Evolutionary conservation across 2,329 filamentous ascomycete genomes (phyloP).

Genomic region (Talaromyces sp.): DNA sequence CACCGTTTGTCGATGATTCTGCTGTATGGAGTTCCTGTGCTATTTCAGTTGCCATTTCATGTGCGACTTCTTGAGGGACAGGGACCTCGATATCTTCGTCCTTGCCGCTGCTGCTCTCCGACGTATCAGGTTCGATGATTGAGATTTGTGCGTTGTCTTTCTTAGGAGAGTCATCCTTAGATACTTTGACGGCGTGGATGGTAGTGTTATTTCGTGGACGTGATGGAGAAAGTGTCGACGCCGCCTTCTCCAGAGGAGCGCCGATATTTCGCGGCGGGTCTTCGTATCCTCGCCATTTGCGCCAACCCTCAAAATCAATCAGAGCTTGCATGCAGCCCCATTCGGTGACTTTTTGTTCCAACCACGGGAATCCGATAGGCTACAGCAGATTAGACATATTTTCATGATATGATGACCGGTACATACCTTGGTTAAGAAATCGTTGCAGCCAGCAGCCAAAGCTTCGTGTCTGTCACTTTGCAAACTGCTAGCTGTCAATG

Average conservation of each 20-base stretch:
- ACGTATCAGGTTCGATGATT: slow-evolving; percentile 26
- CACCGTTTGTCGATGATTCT: background rate
- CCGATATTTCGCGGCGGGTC: slow-evolving; percentile 21
- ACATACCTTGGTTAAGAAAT: slow-evolving; percentile 91
- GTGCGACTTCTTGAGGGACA: background rate
- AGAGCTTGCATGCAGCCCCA: slow-evolving; percentile 99
- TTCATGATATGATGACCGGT: background rate
- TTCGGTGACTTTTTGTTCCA: slow-evolving; percentile 96
- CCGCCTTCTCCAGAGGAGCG: background rate
- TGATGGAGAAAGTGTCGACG: background rate
- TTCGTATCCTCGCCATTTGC: slow-evolving; percentile 87
- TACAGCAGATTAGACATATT: slow-evolving; percentile 37
- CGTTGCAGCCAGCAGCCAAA: slow-evolving; percentile 91
- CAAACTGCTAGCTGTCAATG: slow-evolving; percentile 86
- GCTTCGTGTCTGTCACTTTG: slow-evolving; percentile 96
- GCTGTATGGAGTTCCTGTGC: background rate
- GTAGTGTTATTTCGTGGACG: background rate
- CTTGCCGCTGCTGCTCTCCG: slow-evolving; percentile 28
- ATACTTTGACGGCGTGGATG: slow-evolving; percentile 7
- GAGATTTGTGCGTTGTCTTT: slow-evolving; percentile 17
- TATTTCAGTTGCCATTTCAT: background rate
- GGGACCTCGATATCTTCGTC: slow-evolving; percentile 21
- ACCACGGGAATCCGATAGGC: slow-evolving; percentile 97
- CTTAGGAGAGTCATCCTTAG: background rate
- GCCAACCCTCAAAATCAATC: slow-evolving; percentile 97